Evolutionary conservation across 306 rosid genomes (phyloP), one percentile per base, ranked within the genome.

Genomic region (Ormosia semicastrata): DNA sequence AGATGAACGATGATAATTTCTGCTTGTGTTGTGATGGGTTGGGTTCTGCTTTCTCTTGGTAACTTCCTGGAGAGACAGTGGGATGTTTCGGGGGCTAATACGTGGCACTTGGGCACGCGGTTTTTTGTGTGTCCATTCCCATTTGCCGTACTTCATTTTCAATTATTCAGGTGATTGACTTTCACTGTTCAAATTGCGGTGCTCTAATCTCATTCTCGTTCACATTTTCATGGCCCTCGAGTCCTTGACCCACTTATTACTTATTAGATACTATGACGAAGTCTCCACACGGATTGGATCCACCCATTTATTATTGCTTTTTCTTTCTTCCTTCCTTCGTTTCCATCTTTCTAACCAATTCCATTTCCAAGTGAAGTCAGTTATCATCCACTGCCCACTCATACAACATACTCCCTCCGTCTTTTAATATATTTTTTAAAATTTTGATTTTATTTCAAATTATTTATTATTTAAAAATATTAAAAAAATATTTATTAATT

Each of bases 131-230:
- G 43, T 47, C 6, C 17, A n/a, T n/a, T 71, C 44, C n/a, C 40
- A 15, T 37, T 50, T 4, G 14, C 56, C 66, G 3, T 36, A 2
- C 37, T 36, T 36, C 6, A 5, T 37, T 56, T 54, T 54, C 56
- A 39, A 39, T 47, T 10, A 17, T 32, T 54, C 47, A 71, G 10
- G n/a, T 72, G 60, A 29, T 32, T 46, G 14, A 9, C 5, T 50
- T 49, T 52, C 39, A 34, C 62, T 65, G 62, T 54, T 73, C 40
- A 7, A 64, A 53, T 81, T 64, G 80, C 75, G 80, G 71, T 70
- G 52, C 0, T 54, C 36, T 32, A 3, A 34, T 15, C 15, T 8
- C 11, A 30, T 41, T 34, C 33, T 12, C 3, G 4, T 69, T 59
- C 79, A 80, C 78, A 71, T 71, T 69, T 18, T 52, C 7, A 1